Base-by-base conservation (phyloP, 1,139 yeast species). In the Williopsis jadinii region DNA sequence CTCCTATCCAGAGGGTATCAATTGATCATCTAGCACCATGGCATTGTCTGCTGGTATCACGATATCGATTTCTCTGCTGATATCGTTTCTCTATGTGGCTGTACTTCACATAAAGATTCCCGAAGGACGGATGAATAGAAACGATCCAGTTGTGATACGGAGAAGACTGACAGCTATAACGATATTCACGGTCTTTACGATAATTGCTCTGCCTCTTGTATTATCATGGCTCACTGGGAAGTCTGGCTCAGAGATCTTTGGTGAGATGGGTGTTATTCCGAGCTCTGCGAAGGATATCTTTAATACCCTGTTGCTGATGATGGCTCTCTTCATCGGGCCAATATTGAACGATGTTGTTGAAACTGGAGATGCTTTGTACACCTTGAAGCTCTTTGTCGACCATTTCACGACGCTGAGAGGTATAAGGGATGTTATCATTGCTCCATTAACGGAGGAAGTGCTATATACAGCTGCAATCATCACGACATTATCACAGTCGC, bases 381-480 rank as follows among this genome's bases (percentile, higher is more conserved):
- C 32, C 54, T 50, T 52, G 10, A 42, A 35, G 3, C 53, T 55
- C 11, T 42, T 44, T 36, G 36, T 27, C 9, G 49, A 46, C 3
- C 62, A 62, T 39, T 54, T 73, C 28, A 30, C 43, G 12, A 66
- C 68, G 24, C 54, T 77, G 2, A 64, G 68, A 49, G 84, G 85
- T 2, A 40, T 81, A 35, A 65, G 96, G 45, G 83, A 85, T 58
- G 74, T 76, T 46, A 44, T 86, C 0, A 70, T 85, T 48, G 97
- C 95, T 0, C 98, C 98, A 1, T 43, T 85, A 1, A 82, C 95
- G 0, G 99, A 92, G 59, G 99, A 92, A 57, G 52, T 88, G 30
- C 75, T 87, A 9, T 92, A 83, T 59, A 71, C 97, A 4, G 72
- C 86, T 0, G 64, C 83, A 37, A 63, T 84, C 2, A 51, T 81